Conservation (phyloP, 345 rosid species). For the Clarkia xantiana region DNA sequence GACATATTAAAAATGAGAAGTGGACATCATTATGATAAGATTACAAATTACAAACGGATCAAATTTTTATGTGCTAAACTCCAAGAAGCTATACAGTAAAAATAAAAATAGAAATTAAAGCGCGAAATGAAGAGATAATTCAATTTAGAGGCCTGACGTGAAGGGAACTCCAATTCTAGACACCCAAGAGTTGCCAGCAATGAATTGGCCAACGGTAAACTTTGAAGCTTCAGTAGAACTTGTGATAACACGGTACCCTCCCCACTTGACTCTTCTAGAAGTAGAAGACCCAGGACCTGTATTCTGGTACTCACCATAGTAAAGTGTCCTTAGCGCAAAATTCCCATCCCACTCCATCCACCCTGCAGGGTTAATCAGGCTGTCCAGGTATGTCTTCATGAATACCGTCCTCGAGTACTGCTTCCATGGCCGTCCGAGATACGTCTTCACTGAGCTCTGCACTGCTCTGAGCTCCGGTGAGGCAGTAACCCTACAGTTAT, state of each 20-base stretch:
- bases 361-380: slow-evolving; percentile 30
- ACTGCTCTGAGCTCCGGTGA: slow-evolving; percentile 25
- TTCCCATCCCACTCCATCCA: slow-evolving; percentile 41
- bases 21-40: too few relatives aligned
- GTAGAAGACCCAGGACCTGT: slow-evolving; percentile 32
- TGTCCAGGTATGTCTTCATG: slow-evolving; percentile 27
- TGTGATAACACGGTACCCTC: slow-evolving; percentile 23
- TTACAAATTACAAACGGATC: too few relatives aligned
- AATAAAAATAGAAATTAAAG: too few relatives aligned
- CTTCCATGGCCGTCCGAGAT: slow-evolving; percentile 36
- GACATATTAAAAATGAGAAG: too few relatives aligned
- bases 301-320: slow-evolving; percentile 39
- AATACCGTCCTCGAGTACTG: slow-evolving; percentile 28
- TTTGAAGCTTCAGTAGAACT: slow-evolving; percentile 23
- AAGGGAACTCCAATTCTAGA: slow-evolving; percentile 30
- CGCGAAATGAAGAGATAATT: too few relatives aligned
- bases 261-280: slow-evolving; percentile 26
- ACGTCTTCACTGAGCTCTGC: slow-evolving; percentile 32
- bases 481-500: slow-evolving; percentile 31
- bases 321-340: slow-evolving; percentile 32
- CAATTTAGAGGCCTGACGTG: slow-evolving; percentile 30
- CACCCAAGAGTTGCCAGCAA: slow-evolving; percentile 34
- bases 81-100: too few relatives aligned
- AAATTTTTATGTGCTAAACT: too few relatives aligned
- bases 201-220: slow-evolving; percentile 30